Percentiles rank a stretch among this genome's conserved stretches.
phyloP scores from a whole-genome alignment of 441 rosid species.

The Capsella rubella region DNA sequence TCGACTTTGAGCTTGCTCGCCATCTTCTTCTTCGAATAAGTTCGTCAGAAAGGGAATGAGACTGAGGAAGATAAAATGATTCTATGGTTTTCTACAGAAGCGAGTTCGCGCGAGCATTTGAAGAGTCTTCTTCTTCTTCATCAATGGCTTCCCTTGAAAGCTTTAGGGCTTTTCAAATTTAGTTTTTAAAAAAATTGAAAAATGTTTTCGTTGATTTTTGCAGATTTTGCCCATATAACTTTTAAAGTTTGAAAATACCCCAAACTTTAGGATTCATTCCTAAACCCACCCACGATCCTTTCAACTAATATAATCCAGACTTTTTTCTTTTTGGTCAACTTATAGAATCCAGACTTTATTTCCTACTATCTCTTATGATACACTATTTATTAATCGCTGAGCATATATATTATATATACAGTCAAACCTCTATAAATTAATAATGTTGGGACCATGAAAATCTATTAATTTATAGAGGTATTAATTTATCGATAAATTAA shows the following conservation, averaged over 20 bases:
- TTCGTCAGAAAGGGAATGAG: not conserved
- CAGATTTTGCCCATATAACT: not conserved
- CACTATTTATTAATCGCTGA: too few species aligned
- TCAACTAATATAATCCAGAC: not conserved
- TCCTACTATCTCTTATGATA: too few species aligned
- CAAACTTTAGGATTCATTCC: not conserved
- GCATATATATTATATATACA: too few species aligned
- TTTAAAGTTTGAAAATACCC: constrained; percentile 3
- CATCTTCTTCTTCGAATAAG: constrained; percentile 42
- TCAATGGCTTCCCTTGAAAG: constrained; percentile 42
- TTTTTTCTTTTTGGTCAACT: too few species aligned
- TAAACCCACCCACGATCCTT: not conserved
- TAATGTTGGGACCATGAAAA: too few species aligned
- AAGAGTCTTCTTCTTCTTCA: constrained; percentile 5
- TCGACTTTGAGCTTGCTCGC: constrained; percentile 63
- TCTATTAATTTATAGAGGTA: too few species aligned
- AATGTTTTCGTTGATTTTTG: not conserved
- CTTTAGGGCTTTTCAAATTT: constrained; percentile 32
- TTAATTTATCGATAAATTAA: too few species aligned
- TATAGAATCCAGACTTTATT: not conserved
- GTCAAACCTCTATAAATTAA: too few species aligned
- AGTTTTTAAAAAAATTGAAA: not conserved
- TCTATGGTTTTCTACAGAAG: constrained; percentile 20
- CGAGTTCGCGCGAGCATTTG: constrained; percentile 40
- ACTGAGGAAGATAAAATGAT: not conserved